These are phyloP conservation scores for Delitschia confertaspora DNA, from an alignment of 495 filamentous ascomycete genomes.

Conservation along the genomic window DNA sequence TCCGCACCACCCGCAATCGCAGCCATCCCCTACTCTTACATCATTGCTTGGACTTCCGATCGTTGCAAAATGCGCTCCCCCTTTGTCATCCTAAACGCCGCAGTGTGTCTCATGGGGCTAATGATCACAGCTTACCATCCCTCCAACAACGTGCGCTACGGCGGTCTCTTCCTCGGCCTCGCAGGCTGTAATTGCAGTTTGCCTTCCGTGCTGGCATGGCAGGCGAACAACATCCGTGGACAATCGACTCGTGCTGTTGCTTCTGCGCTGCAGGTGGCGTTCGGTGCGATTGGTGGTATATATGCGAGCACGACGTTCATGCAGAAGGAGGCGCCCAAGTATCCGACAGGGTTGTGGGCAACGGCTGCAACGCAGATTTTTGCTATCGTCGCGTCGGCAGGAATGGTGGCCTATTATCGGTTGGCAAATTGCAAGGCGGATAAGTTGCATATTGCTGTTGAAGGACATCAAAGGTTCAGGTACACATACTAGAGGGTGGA, in stretches of 20 bases:
- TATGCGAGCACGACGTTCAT: constrained; percentile 8
- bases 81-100: constrained; percentile 46
- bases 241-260: constrained; percentile 23
- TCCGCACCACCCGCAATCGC: constrained; percentile 37
- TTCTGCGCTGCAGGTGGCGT: constrained; percentile 14
- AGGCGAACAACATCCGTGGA: constrained; percentile 27
- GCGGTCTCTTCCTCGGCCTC: constrained; percentile 54
- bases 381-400: neutral
- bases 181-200: constrained; percentile 55
- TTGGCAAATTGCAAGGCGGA: constrained; percentile 23
- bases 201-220: constrained; percentile 35
- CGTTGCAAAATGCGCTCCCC: constrained; percentile 48
- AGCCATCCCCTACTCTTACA: constrained; percentile 32
- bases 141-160: constrained; percentile 45
- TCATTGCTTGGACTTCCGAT: constrained; percentile 46
- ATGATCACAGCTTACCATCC: constrained; percentile 44
- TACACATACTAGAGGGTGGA: constrained; percentile 30
- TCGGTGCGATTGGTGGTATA: constrained; percentile 14
- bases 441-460: constrained; percentile 17
- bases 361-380: constrained; percentile 1
- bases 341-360: constrained; percentile 12
- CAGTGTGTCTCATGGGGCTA: constrained; percentile 42
- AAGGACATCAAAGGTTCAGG: constrained; percentile 26
- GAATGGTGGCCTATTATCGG: constrained; percentile 1
- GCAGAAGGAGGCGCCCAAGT: constrained; percentile 4